Evolutionary conservation across 768 basidiomycete species (phyloP).

Genomic region (Lyophyllum atratum): DNA sequence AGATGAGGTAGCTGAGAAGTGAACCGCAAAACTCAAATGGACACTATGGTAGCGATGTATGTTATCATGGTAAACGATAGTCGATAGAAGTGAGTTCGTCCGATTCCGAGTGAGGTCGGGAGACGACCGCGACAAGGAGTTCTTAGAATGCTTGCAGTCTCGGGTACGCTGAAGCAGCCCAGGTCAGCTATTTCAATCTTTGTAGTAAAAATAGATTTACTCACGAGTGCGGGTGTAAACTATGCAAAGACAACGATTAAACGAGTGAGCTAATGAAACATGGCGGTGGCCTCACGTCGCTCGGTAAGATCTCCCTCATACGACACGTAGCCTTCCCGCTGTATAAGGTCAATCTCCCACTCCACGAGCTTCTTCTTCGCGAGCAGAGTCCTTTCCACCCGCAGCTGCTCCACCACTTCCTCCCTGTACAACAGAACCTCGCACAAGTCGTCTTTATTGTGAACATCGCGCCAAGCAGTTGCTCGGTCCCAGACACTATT

Average conservation of each 20-base stretch:
- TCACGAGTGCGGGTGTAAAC: conserved; percentile 10
- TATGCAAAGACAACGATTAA: background rate
- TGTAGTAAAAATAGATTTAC: background rate
- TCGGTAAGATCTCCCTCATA: conserved; percentile 19
- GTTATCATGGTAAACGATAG: too few relatives aligned
- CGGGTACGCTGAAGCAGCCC: background rate
- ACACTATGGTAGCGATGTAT: too few relatives aligned
- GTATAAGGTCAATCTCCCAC: conserved; percentile 29
- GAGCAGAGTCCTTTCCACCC: background rate
- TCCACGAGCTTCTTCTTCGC: conserved; percentile 6
- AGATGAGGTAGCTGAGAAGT: background rate
- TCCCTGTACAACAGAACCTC: background rate
- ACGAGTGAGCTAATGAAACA: background rate
- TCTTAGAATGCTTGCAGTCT: background rate
- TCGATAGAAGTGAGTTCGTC: background rate
- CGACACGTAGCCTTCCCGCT: conserved; percentile 20
- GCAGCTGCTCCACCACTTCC: background rate
- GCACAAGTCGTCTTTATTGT: background rate
- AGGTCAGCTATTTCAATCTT: background rate
- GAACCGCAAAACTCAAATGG: background rate
- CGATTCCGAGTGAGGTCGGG: background rate
- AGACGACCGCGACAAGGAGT: background rate
- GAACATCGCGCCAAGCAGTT: conserved; percentile 11
- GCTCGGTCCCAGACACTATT: conserved; percentile 16
- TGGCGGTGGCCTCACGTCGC: conserved; percentile 8